These are phyloP conservation scores for Nigrospora oryzae DNA, from an alignment of 2,329 filamentous ascomycete genomes.

Conservation along the genomic window DNA sequence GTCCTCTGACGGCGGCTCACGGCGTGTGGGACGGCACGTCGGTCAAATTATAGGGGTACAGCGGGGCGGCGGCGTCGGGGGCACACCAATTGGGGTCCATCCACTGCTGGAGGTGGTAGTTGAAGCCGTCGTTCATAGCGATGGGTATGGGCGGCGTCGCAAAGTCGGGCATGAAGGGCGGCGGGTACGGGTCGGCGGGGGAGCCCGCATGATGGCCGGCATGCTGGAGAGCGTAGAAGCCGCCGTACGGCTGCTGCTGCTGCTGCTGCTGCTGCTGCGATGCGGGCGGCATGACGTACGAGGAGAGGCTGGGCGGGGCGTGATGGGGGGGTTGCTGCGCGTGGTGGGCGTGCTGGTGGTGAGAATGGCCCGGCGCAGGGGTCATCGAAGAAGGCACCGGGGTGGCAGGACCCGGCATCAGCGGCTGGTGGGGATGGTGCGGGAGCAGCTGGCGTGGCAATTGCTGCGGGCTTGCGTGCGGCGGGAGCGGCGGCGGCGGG, in stretches of 20 bases:
- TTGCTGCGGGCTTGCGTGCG: background rate
- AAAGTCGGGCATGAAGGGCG: constrained; percentile 1
- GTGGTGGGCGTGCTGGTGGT: no score
- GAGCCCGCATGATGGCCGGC: background rate
- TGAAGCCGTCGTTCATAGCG: constrained; percentile 4
- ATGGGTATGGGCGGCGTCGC: background rate
- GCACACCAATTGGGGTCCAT: constrained; percentile 3
- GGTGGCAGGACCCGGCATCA: background rate
- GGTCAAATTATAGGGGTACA: constrained; percentile 1
- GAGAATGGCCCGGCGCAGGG: no score
- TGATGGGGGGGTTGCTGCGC: no score
- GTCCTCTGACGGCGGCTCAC: background rate
- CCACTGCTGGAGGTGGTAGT: constrained; percentile 4
- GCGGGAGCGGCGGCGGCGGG: constrained; percentile 3
- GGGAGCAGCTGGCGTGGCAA: background rate
- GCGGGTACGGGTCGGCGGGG: background rate
- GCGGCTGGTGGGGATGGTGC: background rate
- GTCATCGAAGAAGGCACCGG: no score
- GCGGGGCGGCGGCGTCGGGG: constrained; percentile 1
- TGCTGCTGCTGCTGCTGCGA: background rate
- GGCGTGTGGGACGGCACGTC: background rate
- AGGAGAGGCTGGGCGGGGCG: no score
- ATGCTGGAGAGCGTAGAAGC: constrained; percentile 4
- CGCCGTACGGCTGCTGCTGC: background rate
- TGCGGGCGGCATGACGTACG: background rate